A percentile compares a stretch with the other conserved stretches of the same genome.
These are phyloP conservation scores for Auricularia cornea DNA, from an alignment of 768 basidiomycete genomes.

Conservation along the genomic window DNA sequence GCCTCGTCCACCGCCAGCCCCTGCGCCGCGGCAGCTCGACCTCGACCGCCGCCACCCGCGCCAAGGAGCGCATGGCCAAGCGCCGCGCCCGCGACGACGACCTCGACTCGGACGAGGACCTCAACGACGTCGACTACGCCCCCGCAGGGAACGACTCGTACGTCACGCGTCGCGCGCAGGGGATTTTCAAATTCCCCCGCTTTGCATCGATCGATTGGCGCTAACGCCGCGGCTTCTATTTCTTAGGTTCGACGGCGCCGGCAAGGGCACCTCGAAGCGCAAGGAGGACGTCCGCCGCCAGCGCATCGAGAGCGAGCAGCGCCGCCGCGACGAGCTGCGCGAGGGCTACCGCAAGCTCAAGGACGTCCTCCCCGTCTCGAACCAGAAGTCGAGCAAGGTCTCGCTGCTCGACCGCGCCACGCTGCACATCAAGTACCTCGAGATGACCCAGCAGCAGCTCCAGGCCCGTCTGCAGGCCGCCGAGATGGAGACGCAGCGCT, in stretches of 20 bases:
- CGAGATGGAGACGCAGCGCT: conserved; percentile 72
- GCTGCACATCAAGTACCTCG: conserved; percentile 77
- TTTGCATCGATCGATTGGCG: not conserved
- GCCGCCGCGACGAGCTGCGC: conserved; percentile 84
- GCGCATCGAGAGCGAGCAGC: conserved; percentile 90
- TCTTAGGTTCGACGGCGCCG: not conserved
- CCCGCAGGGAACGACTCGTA: not conserved
- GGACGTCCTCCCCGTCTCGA: conserved; percentile 80
- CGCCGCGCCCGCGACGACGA: not conserved
- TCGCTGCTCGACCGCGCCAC: conserved; percentile 77
- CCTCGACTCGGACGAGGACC: not conserved
- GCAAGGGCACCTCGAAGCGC: not conserved
- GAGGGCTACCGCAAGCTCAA: conserved; percentile 88
- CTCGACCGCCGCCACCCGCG: not conserved
- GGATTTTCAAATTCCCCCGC: not conserved
- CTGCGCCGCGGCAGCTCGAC: not conserved
- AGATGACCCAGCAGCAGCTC: conserved; percentile 66
- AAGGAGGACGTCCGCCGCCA: conserved; percentile 79
- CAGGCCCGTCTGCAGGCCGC: conserved; percentile 70
- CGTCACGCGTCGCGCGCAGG: not conserved
- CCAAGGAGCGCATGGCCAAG: not conserved
- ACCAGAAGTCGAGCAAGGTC: conserved; percentile 91
- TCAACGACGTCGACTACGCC: not conserved
- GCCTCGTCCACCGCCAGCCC: not conserved
- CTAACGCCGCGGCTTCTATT: not conserved